Evolutionary conservation across 1,284 basidiomycete species (phyloP).

Genomic region (Cryptococcus depauperatus): DNA sequence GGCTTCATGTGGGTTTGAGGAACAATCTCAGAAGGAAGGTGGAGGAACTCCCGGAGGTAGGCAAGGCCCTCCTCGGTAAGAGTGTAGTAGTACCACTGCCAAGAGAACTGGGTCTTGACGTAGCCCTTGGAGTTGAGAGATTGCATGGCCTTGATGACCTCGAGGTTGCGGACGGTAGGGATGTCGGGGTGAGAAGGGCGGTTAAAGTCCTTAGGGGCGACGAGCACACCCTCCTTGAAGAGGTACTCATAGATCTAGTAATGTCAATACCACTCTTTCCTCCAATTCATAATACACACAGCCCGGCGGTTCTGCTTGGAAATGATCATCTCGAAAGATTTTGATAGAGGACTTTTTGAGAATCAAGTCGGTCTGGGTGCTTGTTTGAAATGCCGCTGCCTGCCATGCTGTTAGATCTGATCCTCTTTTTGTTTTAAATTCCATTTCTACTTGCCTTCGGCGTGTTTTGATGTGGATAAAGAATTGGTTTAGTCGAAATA

Average conservation of each 20-base stretch:
- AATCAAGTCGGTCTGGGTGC: conserved; percentile 15
- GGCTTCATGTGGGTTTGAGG: conserved; percentile 94
- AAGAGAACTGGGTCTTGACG: conserved; percentile 97
- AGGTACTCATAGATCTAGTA: conserved; percentile 83
- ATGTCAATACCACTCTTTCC: background rate
- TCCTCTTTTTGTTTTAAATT: conserved; percentile 5
- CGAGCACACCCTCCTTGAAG: conserved; percentile 99
- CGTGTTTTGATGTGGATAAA: conserved; percentile 2
- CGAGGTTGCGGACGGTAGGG: conserved; percentile 82
- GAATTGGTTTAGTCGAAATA: conserved; percentile 4
- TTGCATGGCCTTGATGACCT: conserved; percentile 99
- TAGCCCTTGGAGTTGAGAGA: conserved; percentile 90
- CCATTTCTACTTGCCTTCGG: conserved; percentile 13
- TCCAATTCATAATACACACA: conserved; percentile 21
- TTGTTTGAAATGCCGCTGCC: conserved; percentile 27
- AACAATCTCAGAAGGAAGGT: conserved; percentile 87
- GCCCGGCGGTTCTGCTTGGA: conserved; percentile 42
- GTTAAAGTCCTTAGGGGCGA: conserved; percentile 99
- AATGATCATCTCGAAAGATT: conserved; percentile 36
- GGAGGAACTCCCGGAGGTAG: conserved; percentile 88
- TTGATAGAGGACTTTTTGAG: conserved; percentile 10
- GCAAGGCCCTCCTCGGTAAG: conserved; percentile 91
- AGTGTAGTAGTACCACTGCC: conserved; percentile 93
- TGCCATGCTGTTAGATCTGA: conserved; percentile 1
- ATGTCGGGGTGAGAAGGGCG: conserved; percentile 95